Conservation (phyloP, 2,329 filamentous ascomycete species). For the Aureobasidium zeae region DNA sequence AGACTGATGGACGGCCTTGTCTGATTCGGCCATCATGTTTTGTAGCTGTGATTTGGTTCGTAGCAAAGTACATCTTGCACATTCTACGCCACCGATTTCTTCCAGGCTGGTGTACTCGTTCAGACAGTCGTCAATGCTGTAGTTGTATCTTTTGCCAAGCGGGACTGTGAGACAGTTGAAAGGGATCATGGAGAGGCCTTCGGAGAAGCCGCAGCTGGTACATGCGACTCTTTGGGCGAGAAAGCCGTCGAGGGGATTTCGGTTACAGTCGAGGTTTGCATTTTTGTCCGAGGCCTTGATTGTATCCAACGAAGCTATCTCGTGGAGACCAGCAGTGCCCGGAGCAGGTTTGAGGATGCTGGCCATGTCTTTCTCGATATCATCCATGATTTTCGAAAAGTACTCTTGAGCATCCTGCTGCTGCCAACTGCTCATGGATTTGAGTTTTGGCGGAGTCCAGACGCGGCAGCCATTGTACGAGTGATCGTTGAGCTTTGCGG, state of each 20-base stretch:
- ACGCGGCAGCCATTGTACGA: conserved; percentile 65
- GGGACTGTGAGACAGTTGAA: conserved; percentile 91
- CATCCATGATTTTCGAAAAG: conserved; percentile 63
- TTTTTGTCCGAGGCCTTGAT: not conserved
- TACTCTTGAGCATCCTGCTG: conserved; percentile 98
- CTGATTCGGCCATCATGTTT: conserved; percentile 29
- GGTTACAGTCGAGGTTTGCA: not conserved
- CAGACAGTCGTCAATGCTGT: conserved; percentile 68
- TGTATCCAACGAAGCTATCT: conserved; percentile 6
- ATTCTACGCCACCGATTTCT: conserved; percentile 80
- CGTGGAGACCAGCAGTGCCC: conserved; percentile 23
- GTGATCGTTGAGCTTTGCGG: conserved; percentile 60
- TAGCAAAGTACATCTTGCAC: conserved; percentile 78
- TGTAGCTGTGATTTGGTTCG: conserved; percentile 45
- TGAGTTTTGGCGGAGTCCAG: conserved; percentile 73
- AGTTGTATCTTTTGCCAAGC: conserved; percentile 55
- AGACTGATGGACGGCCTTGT: not conserved
- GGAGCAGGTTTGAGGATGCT: conserved; percentile 24
- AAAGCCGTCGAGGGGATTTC: conserved; percentile 77
- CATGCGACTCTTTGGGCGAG: conserved; percentile 85
- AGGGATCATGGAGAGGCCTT: conserved; percentile 79
- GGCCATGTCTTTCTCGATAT: conserved; percentile 45
- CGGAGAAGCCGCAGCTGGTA: conserved; percentile 72
- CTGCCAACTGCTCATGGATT: conserved; percentile 89
- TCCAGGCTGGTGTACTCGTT: conserved; percentile 81